Conservation (phyloP, 1,284 basidiomycete species). For the Cryptococcus sp. region DNA sequence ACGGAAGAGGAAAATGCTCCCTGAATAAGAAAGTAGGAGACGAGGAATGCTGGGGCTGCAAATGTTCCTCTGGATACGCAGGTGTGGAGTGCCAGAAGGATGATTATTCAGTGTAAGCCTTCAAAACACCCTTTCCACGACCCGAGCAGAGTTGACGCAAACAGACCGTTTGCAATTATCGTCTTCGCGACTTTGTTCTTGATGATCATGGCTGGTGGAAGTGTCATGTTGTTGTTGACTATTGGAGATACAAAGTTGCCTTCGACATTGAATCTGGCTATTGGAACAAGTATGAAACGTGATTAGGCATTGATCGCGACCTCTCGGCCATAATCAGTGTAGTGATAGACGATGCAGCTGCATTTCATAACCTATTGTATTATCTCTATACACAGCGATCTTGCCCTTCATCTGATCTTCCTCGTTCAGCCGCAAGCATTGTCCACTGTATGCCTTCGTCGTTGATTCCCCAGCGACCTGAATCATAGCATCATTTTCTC, state of each 20-base stretch:
- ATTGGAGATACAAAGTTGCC: conserved; percentile 45
- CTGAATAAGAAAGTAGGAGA: conserved; percentile 20
- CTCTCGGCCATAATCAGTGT: neutral
- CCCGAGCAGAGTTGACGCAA: neutral
- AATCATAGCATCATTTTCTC: too few relatives aligned
- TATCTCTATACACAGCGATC: neutral
- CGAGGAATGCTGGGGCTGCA: conserved; percentile 41
- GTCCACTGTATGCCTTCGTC: too few relatives aligned
- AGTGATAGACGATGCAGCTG: neutral
- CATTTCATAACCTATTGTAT: too few relatives aligned
- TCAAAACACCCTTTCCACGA: neutral
- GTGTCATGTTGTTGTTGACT: conserved; percentile 32
- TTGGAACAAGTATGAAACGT: conserved; percentile 29
- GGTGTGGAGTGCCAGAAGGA: conserved; percentile 39
- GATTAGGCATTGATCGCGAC: neutral
- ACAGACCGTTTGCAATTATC: conserved; percentile 40
- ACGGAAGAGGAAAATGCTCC: conserved; percentile 30
- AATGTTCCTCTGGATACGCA: conserved; percentile 30
- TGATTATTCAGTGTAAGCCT: conserved; percentile 39
- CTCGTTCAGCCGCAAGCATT: too few relatives aligned
- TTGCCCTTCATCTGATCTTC: neutral
- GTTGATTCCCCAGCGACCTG: too few relatives aligned
- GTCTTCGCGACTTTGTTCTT: conserved; percentile 38
- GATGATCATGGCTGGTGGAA: conserved; percentile 21
- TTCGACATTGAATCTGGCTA: conserved; percentile 43